Percentiles rank a stretch among this genome's conserved stretches.
Conservation (phyloP, 1,139 yeast species). For the Geotrichum klebahnii region DNA sequence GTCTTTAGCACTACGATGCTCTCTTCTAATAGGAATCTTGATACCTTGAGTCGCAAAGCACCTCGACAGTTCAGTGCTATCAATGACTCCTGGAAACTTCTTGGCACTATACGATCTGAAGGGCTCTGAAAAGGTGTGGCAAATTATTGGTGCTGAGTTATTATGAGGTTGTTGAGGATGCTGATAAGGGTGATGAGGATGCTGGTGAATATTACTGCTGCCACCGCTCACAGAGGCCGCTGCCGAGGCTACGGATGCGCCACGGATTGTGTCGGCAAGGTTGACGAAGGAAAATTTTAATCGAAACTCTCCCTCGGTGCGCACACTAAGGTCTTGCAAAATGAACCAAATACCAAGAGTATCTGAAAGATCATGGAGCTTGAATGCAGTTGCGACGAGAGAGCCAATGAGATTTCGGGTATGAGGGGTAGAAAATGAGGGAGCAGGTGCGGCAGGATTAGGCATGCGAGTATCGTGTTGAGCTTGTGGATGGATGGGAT, state of each 20-base stretch:
- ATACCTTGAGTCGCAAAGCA: constrained; percentile 47
- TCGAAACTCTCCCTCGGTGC: constrained; percentile 45
- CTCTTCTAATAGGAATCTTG: constrained; percentile 42
- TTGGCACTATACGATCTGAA: constrained; percentile 45
- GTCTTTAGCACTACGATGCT: constrained; percentile 21
- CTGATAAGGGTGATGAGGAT: neutral
- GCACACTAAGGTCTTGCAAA: constrained; percentile 43
- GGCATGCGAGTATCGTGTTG: neutral
- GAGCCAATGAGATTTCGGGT: constrained; percentile 44
- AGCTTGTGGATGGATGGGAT: constrained; percentile 1
- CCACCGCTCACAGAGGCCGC: constrained; percentile 7
- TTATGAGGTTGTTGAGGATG: neutral
- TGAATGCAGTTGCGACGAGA: constrained; percentile 42
- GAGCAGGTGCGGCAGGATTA: constrained; percentile 8
- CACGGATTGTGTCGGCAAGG: constrained; percentile 28
- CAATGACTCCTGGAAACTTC: constrained; percentile 46
- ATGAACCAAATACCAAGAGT: constrained; percentile 45
- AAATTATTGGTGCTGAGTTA: constrained; percentile 35
- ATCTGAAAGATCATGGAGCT: constrained; percentile 40
- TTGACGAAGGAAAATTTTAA: constrained; percentile 41
- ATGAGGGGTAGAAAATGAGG: constrained; percentile 30
- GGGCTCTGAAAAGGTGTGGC: constrained; percentile 38
- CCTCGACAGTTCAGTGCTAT: constrained; percentile 42
- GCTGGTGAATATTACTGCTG: neutral
- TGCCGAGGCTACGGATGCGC: constrained; percentile 5